Evolutionary conservation across 2,329 filamentous ascomycete genomes (phyloP).

Genomic region (Xylaria sp.): DNA sequence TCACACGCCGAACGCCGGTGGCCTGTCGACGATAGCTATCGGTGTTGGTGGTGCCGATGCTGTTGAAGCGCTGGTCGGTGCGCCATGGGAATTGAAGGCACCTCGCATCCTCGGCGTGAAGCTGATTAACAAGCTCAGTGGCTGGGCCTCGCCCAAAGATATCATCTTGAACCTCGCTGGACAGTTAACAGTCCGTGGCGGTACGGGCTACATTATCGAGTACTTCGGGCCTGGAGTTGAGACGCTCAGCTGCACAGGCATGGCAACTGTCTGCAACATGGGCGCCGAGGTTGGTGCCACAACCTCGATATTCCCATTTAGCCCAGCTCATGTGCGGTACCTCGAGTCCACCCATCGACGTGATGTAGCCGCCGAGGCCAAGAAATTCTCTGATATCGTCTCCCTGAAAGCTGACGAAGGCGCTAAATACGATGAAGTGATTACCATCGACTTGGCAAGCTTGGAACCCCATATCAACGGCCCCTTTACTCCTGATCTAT

Average conservation of each 20-base stretch:
- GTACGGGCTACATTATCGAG: constrained; percentile 94
- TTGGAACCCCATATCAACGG: constrained; percentile 98
- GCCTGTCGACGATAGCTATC: constrained; percentile 91
- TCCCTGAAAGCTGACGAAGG: constrained; percentile 80
- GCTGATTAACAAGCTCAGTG: constrained; percentile 82
- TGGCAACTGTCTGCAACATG: constrained; percentile 94
- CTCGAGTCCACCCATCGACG: constrained; percentile 83
- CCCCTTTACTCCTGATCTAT: constrained; percentile 94
- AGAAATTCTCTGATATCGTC: constrained; percentile 60
- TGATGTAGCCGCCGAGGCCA: constrained; percentile 74
- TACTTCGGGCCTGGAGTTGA: constrained; percentile 92
- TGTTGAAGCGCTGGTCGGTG: constrained; percentile 94
- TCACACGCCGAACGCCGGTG: constrained; percentile 97
- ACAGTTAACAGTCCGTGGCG: constrained; percentile 88
- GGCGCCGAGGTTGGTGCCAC: constrained; percentile 92
- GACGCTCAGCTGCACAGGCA: constrained; percentile 88
- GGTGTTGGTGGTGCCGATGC: constrained; percentile 97
- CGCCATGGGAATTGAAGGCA: constrained; percentile 97
- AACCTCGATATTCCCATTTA: constrained; percentile 95
- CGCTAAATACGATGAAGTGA: constrained; percentile 88
- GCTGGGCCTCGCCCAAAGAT: constrained; percentile 96
- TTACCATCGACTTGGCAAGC: constrained; percentile 88
- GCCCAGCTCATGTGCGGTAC: constrained; percentile 83
- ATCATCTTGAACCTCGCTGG: constrained; percentile 92
- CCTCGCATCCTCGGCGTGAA: constrained; percentile 89